Conservation (phyloP, 2,329 filamentous ascomycete species). For the Arthrobotrys sinensis region DNA sequence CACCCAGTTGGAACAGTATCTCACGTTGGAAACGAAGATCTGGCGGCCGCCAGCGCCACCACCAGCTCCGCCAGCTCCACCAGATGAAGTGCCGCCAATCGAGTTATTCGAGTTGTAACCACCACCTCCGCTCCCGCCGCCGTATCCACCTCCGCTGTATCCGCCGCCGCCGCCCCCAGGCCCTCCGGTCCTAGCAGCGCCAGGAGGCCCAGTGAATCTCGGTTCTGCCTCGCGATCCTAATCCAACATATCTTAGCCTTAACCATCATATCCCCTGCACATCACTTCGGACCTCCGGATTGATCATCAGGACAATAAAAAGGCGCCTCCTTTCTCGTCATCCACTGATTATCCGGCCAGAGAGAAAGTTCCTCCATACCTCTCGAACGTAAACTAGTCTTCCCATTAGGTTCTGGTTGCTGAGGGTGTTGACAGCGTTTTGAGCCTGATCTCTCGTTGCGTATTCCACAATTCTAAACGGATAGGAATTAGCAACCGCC, state of each 20-base stretch:
- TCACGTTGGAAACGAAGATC: constrained; percentile 98
- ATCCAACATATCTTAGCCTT: constrained; percentile 61
- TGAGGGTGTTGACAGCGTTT: constrained; percentile 95
- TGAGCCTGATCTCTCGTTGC: constrained; percentile 99
- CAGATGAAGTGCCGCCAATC: constrained; percentile 65
- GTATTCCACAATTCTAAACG: constrained; percentile 97
- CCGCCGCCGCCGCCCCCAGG: constrained; percentile 63
- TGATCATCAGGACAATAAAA: constrained; percentile 52
- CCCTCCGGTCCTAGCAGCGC: constrained; percentile 70
- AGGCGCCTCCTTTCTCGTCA: constrained; percentile 56
- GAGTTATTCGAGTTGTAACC: constrained; percentile 64
- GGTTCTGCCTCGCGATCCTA: constrained; percentile 98
- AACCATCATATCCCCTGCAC: constrained; percentile 52
- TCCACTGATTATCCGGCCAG: constrained; percentile 56
- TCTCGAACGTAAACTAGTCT: constrained; percentile 98
- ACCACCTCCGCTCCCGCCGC: constrained; percentile 69
- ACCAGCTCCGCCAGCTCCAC: constrained; percentile 67
- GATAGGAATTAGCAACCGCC: constrained; percentile 65
- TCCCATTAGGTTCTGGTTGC: constrained; percentile 99
- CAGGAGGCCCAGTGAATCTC: constrained; percentile 83
- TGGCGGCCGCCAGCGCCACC: constrained; percentile 80
- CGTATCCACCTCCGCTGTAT: constrained; percentile 63
- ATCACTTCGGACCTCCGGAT: constrained; percentile 59
- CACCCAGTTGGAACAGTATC: constrained; percentile 70
- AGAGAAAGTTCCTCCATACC: constrained; percentile 72